Evolutionary conservation across 2,329 filamentous ascomycete species (phyloP), one percentile per base, ranked within the genome.

Genomic region (Ceratocystis ficicola): DNA sequence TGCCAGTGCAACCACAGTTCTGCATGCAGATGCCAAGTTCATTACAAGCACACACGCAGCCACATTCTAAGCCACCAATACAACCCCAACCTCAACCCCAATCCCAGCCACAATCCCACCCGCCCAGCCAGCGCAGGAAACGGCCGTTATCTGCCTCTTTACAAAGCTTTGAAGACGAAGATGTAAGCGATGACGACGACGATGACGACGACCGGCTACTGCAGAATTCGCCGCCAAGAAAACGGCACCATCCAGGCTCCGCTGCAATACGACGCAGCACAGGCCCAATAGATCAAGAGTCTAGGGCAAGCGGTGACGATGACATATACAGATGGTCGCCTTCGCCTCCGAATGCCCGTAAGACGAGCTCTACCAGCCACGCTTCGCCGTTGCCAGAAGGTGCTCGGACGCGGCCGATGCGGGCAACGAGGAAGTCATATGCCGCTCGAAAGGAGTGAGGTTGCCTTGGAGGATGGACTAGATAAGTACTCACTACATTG

Each of bases 11-110:
- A 25, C 10, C 63, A n/a, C 20, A 46, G 30, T 63, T 32, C 59
- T n/a, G 20, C 36, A 25, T 57, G 15, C 50, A 36, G 12, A 59
- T 59, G 55, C 55, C 55, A 59, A 67, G 62, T 50, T 22, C 28
- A 12, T 68, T 55, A 70, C 20, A 61, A 61, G n/a, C 67, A 59
- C n/a, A 62, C 65, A 10, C 66, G 68, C n/a, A 57, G 25, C 46
- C 46, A 44, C 32, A 66, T 5, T 25, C 36, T 15, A 44, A 61
- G 61, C 12, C 59, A 32, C 10, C 63, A n/a, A 20, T 30, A 4
- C 65, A 22, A 25, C 62, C 67, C 10, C 63, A 52, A 36, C 30
- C 63, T 10, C n/a, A 60, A n/a, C 17, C 62, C 44, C 62, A 52
- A 20, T 28, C 22, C 10, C 63, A 52, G 50, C 36, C 36, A 25